Percentiles rank a stretch among this genome's conserved stretches.
phyloP scores from a whole-genome alignment of 2,329 filamentous ascomycete species.

The Ploettnerulaceae sp. region DNA sequence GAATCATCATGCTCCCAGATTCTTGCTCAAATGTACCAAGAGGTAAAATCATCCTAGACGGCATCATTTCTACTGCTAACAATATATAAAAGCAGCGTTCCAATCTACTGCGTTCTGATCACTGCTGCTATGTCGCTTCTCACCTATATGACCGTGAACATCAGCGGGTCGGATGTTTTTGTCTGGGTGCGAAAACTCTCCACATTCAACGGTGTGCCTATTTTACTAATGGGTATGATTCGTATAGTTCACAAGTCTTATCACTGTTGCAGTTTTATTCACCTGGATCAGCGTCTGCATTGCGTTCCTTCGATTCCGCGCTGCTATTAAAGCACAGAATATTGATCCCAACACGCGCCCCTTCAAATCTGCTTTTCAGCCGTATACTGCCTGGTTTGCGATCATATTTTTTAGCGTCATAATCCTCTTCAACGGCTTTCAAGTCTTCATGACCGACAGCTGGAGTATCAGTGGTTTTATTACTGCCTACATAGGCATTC shows the following conservation, averaged over 20 bases:
- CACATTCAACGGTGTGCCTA: constrained; percentile 44
- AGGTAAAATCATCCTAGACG: no score
- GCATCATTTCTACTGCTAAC: no score
- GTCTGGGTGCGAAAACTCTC: no score
- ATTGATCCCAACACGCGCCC: constrained; percentile 44
- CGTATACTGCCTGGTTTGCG: constrained; percentile 47
- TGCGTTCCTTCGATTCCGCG: constrained; percentile 45
- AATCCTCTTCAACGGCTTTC: constrained; percentile 53
- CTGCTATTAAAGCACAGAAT: constrained; percentile 48
- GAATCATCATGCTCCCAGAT: constrained; percentile 44
- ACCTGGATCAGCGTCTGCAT: constrained; percentile 44
- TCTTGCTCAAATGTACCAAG: constrained; percentile 46
- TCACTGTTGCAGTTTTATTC: constrained; percentile 43
- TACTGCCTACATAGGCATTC: constrained; percentile 49
- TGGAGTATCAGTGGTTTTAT: constrained; percentile 43
- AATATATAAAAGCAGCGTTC: no score
- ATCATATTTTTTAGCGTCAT: constrained; percentile 44
- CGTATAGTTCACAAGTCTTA: constrained; percentile 49
- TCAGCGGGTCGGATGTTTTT: no score
- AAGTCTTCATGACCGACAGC: constrained; percentile 48
- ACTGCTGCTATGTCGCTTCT: no score
- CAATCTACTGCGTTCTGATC: no score
- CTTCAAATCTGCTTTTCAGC: constrained; percentile 46
- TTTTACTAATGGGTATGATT: constrained; percentile 46
- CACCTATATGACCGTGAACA: no score